These are phyloP conservation scores for Sporothrix inflata DNA, from an alignment of 2,329 filamentous ascomycete genomes.

Conservation along the genomic window DNA sequence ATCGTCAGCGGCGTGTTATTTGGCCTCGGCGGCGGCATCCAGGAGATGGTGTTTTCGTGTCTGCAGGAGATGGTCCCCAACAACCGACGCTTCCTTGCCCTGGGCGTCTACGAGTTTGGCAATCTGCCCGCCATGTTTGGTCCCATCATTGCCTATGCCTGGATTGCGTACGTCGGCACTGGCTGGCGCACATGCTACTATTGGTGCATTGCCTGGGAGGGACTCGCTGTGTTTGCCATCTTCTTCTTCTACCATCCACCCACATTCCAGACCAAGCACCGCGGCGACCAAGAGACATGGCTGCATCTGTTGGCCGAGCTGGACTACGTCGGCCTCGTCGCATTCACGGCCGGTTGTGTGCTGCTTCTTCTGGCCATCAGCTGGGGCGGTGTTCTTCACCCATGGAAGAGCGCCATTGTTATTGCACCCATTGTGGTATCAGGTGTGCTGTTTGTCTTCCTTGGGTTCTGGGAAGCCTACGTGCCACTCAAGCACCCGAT, in stretches of 20 bases:
- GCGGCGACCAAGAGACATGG: conserved; percentile 34
- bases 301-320: conserved; percentile 32
- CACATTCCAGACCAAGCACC: conserved; percentile 42
- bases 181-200: conserved; percentile 43
- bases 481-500: conserved; percentile 22
- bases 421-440: conserved; percentile 23
- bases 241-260: conserved; percentile 44
- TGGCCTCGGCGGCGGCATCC: conserved; percentile 45
- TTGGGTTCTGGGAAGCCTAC: conserved; percentile 28
- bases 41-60: conserved; percentile 45
- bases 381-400: conserved; percentile 27
- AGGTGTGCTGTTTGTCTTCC: conserved; percentile 15
- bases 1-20: conserved; percentile 46
- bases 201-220: conserved; percentile 42
- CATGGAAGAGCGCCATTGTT: conserved; percentile 26
- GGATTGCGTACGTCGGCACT: conserved; percentile 38
- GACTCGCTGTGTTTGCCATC: conserved; percentile 30
- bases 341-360: conserved; percentile 14
- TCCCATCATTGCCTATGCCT: conserved; percentile 41
- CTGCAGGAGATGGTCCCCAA: conserved; percentile 44
- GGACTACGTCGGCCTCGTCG: conserved; percentile 25
- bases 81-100: conserved; percentile 41
- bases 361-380: conserved; percentile 19
- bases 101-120: conserved; percentile 39
- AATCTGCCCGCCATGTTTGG: conserved; percentile 41